A percentile compares a stretch with the other conserved stretches of the same genome.
Evolutionary conservation across 1,139 yeast species (phyloP).

Genomic region (Saccharomyces pastorianus): DNA sequence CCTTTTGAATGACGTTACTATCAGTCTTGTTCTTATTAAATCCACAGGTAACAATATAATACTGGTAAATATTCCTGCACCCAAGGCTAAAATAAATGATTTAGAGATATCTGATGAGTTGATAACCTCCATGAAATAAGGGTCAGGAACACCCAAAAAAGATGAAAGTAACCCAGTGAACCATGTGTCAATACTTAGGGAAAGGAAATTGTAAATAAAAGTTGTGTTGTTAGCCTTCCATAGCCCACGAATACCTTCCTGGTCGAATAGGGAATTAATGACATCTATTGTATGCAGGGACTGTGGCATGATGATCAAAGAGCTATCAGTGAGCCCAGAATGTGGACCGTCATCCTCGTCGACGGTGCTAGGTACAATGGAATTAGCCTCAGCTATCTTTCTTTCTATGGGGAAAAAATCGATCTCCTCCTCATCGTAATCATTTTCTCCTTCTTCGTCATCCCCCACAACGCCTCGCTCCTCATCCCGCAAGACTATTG

Average conservation of each 20-base stretch:
- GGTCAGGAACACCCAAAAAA: slow-evolving; percentile 79
- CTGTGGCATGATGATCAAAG: slow-evolving; percentile 43
- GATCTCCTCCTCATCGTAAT: slow-evolving; percentile 41
- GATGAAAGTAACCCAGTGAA: slow-evolving; percentile 81
- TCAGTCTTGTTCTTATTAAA: slow-evolving; percentile 65
- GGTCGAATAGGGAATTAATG: slow-evolving; percentile 56
- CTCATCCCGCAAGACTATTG: slow-evolving; percentile 11
- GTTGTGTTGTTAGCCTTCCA: slow-evolving; percentile 86
- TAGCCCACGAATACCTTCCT: slow-evolving; percentile 77
- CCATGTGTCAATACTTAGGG: slow-evolving; percentile 84
- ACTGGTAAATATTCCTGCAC: slow-evolving; percentile 69
- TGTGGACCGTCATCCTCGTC: background rate
- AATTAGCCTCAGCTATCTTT: background rate
- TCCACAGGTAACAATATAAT: slow-evolving; percentile 76
- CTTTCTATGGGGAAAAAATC: slow-evolving; percentile 42
- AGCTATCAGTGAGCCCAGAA: slow-evolving; percentile 8
- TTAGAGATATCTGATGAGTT: slow-evolving; percentile 53
- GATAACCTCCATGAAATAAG: slow-evolving; percentile 72
- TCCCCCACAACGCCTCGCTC: slow-evolving; percentile 9
- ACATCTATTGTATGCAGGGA: slow-evolving; percentile 67
- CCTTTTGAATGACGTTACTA: slow-evolving; percentile 41
- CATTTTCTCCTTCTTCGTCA: slow-evolving; percentile 12
- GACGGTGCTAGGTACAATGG: background rate
- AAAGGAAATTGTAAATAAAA: slow-evolving; percentile 66
- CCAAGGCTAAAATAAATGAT: slow-evolving; percentile 58